phyloP scores from a whole-genome alignment of 2,329 filamentous ascomycete genomes.

The Chrysosporium keratinophilum region DNA sequence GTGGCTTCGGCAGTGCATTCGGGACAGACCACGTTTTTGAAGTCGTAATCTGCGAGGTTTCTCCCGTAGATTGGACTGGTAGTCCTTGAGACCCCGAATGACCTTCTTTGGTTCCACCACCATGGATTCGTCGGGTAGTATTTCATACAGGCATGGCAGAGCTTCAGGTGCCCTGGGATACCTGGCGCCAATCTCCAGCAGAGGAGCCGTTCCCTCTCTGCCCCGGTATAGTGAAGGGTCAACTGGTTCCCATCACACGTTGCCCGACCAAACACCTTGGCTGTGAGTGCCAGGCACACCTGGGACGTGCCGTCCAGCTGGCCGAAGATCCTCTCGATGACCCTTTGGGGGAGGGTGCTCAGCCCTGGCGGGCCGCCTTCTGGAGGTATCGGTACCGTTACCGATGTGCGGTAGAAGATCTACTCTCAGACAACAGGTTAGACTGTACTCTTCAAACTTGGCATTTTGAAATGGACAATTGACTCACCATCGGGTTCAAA shows the following conservation, averaged over 20 bases:
- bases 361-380: not conserved
- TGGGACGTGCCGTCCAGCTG: constrained; percentile 9
- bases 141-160: constrained; percentile 13
- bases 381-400: not conserved
- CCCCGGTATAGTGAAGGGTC: constrained; percentile 9
- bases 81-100: constrained; percentile 5
- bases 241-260: not conserved
- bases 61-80: constrained; percentile 13
- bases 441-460: not conserved
- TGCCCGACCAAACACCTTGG: constrained; percentile 10
- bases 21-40: constrained; percentile 12
- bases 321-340: constrained; percentile 13
- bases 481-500: constrained; percentile 5
- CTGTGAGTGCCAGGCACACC: constrained; percentile 13
- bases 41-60: constrained; percentile 11
- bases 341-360: constrained; percentile 2
- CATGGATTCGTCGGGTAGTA: constrained; percentile 11
- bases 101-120: constrained; percentile 12
- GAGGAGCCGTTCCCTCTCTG: constrained; percentile 10
- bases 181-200: constrained; percentile 11
- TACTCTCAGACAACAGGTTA: not conserved
- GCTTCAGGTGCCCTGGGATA: constrained; percentile 2
- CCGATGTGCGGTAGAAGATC: constrained; percentile 3
- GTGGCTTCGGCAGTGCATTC: constrained; percentile 13
- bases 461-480: not conserved